Conservation (phyloP, 495 filamentous ascomycete genomes). For the Amphirosellinia nigrospora region DNA sequence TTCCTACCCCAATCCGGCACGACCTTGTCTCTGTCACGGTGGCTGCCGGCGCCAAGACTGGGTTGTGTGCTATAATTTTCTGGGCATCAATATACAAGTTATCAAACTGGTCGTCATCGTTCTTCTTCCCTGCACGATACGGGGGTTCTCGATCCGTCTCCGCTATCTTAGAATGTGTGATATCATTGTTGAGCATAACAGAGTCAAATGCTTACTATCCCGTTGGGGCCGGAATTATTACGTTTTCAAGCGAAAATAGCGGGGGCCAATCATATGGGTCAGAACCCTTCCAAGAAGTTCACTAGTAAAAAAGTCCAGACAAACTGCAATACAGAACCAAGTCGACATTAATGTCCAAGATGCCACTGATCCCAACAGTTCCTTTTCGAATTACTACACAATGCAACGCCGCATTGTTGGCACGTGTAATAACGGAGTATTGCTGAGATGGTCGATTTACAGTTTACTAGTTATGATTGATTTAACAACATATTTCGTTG, state of each 20-base stretch:
- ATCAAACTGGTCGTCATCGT: slow-evolving; percentile 26
- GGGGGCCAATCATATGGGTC: slow-evolving; percentile 12
- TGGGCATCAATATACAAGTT: slow-evolving; percentile 34
- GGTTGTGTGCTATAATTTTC: slow-evolving; percentile 28
- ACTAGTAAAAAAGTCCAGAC: neutral
- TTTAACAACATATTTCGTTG: too few species aligned
- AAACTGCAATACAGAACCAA: neutral
- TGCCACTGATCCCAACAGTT: neutral
- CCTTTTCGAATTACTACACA: neutral
- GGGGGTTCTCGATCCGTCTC: slow-evolving; percentile 83
- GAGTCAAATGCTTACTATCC: slow-evolving; percentile 61
- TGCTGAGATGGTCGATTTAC: too few species aligned
- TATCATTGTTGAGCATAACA: slow-evolving; percentile 92
- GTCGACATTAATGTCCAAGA: neutral
- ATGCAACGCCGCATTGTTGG: neutral
- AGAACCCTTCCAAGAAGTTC: too few species aligned
- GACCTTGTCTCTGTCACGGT: slow-evolving; percentile 29
- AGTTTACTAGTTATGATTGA: too few species aligned
- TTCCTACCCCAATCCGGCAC: slow-evolving; percentile 34
- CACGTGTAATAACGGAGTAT: too few species aligned
- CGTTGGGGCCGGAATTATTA: neutral
- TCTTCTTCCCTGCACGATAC: slow-evolving; percentile 59
- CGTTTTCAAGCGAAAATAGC: slow-evolving; percentile 11
- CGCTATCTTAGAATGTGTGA: slow-evolving; percentile 89
- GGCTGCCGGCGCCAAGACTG: slow-evolving; percentile 36